Base-by-base conservation (phyloP, 1,139 yeast species). In the Ashbya aceris region DNA sequence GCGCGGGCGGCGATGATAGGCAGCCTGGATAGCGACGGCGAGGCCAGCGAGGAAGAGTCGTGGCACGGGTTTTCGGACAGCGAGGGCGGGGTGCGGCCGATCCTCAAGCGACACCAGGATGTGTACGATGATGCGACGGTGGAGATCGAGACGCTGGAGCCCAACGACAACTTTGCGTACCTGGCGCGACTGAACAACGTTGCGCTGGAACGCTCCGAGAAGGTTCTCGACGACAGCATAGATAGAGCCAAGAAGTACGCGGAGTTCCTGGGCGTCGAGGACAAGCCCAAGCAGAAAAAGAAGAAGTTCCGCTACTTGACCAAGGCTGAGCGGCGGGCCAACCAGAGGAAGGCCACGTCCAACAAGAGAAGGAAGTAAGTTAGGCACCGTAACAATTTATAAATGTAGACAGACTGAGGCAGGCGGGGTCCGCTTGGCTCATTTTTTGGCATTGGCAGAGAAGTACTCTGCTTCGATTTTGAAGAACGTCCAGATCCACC, bases 401-500 rank as follows among this genome's bases (percentile, higher is more conserved):
- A 17, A 17, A 17, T 17, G 23, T 17, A 17, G 23, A 17, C 23
- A 17, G 23, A 17, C 23, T 17, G 23, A 17, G 23, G 23, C 23
- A 17, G 23, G 23, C 23, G 23, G 23, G 23, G 23, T 6, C 23
- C 23, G 23, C 23, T 17, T 17, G 23, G 23, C 23, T 26, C 41
- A 23, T 23, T 33, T n/a, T 32, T 31, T 33, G 23, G n/a, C 12
- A 40, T 39, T 26, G 23, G 10, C 20, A 11, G 58, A 59, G 30
- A 62, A 51, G 43, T 54, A 80, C 60, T 89, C 96, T 32, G 83
- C 74, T 54, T 89, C 96, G 28, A 87, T 66, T 58, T 93, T 81
- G 56, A 89, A 68, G 52, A 85, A 76, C 40, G 89, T 76, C 98
- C 98, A 91, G 45, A 86, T 64, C 77, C 91, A 85, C 53, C 98